A percentile compares a stretch with the other conserved stretches of the same genome.
Conservation (phyloP, 192 early-diverging fungal species). For the Chytriomyces sp. region DNA sequence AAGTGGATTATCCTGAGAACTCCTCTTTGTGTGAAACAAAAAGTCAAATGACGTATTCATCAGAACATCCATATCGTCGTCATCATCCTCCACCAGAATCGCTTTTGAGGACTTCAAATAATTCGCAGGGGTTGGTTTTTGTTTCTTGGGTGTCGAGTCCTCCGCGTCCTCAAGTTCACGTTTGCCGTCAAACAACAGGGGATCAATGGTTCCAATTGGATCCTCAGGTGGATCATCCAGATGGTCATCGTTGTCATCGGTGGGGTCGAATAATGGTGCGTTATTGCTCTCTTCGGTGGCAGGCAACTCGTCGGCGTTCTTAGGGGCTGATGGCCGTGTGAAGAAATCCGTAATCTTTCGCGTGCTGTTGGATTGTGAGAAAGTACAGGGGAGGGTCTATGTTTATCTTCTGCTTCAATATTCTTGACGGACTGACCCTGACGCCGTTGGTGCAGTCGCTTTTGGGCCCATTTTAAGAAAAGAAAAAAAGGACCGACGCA, state of each 20-base stretch:
- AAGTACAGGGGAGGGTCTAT: too few relatives aligned
- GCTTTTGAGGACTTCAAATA: neutral
- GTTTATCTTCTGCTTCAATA: too few relatives aligned
- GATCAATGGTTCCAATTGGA: neutral
- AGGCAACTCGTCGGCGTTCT: neutral
- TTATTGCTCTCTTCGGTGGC: neutral
- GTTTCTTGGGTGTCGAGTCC: too few relatives aligned
- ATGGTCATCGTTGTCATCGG: slow-evolving; percentile 26
- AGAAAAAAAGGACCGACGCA: too few relatives aligned
- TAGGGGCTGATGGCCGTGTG: neutral
- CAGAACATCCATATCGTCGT: slow-evolving; percentile 30
- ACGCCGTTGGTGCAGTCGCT: too few relatives aligned
- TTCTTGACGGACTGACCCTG: too few relatives aligned
- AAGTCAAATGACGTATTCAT: slow-evolving; percentile 22
- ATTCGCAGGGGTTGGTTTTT: neutral
- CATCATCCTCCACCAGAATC: slow-evolving; percentile 18
- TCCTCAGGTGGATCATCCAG: slow-evolving; percentile 2
- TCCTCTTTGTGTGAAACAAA: slow-evolving; percentile 11
- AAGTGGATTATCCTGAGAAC: neutral
- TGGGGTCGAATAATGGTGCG: slow-evolving; percentile 19
- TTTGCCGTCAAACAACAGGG: neutral
- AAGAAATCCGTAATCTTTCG: slow-evolving; percentile 65
- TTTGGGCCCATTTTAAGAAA: too few relatives aligned
- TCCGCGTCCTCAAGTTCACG: neutral
- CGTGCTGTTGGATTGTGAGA: slow-evolving; percentile 48